Conservation (phyloP, 1,284 basidiomycete genomes). For the Rhodotorula sp. region DNA sequence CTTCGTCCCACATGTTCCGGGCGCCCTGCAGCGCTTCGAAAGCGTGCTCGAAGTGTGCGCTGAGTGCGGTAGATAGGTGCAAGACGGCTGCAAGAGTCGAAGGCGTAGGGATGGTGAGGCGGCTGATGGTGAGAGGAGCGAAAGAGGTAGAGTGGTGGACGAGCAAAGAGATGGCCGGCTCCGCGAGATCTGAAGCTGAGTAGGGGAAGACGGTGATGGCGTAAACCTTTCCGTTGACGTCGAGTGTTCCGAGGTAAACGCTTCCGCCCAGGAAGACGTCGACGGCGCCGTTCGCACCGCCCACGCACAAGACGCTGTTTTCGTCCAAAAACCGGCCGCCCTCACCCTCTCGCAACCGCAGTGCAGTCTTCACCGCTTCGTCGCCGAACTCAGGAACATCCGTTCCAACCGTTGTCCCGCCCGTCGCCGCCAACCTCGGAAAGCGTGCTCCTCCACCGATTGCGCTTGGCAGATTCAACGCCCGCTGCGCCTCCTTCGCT, state of each 20-base stretch:
- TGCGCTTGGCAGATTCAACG: slow-evolving; percentile 8
- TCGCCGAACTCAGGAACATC: not conserved
- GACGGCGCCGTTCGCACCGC: slow-evolving; percentile 10
- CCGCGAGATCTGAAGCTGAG: not conserved
- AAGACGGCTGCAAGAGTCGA: slow-evolving; percentile 14
- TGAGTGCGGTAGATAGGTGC: slow-evolving; percentile 16
- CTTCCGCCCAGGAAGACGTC: slow-evolving; percentile 29
- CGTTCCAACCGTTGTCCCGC: not conserved
- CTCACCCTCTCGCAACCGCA: not conserved
- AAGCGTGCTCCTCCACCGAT: not conserved
- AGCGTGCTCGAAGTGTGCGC: slow-evolving; percentile 17
- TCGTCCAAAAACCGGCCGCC: not conserved
- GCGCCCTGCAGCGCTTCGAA: slow-evolving; percentile 33
- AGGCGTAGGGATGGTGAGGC: slow-evolving; percentile 4
- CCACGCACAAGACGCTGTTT: slow-evolving; percentile 13
- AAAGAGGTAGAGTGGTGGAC: not conserved
- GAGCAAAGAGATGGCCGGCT: not conserved
- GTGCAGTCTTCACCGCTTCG: not conserved
- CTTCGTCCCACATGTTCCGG: slow-evolving; percentile 33
- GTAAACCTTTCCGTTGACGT: not conserved
- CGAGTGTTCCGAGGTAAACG: slow-evolving; percentile 22
- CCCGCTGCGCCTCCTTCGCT: slow-evolving; percentile 31
- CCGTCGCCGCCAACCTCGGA: slow-evolving; percentile 18
- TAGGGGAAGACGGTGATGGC: not conserved
- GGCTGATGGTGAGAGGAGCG: not conserved